These are phyloP conservation scores for Coniochaeta sp. DNA, from an alignment of 2,329 filamentous ascomycete genomes.

Conservation along the genomic window DNA sequence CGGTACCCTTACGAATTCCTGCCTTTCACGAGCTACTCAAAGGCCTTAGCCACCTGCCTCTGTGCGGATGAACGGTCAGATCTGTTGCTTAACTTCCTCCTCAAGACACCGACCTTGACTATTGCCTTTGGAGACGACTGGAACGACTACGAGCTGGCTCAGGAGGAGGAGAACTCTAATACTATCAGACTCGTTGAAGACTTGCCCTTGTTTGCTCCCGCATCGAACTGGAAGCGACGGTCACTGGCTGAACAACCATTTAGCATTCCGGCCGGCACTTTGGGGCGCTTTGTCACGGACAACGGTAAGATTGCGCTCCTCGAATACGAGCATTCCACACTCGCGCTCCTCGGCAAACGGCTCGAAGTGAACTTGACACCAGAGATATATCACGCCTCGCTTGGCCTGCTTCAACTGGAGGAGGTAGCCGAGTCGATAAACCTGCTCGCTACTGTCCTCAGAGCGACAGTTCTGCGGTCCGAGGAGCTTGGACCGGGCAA, in stretches of 20 bases:
- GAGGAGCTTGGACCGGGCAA: constrained; percentile 10
- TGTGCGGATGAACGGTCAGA: constrained; percentile 26
- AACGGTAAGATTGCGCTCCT: constrained; percentile 67
- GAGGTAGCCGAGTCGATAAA: constrained; percentile 67
- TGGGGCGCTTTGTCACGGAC: constrained; percentile 69
- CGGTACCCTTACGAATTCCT: constrained; percentile 82
- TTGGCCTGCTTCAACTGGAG: constrained; percentile 48
- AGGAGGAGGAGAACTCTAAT: constrained; percentile 82
- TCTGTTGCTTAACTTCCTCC: constrained; percentile 55
- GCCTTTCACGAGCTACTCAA: constrained; percentile 68
- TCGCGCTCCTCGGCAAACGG: constrained; percentile 72
- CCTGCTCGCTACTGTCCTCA: constrained; percentile 64
- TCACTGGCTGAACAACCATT: constrained; percentile 43
- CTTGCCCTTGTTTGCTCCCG: constrained; percentile 53
- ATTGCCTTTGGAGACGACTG: constrained; percentile 68
- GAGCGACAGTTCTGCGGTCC: constrained; percentile 35
- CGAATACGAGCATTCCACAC: constrained; percentile 71
- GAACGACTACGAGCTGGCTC: constrained; percentile 65
- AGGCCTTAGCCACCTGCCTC: constrained; percentile 50
- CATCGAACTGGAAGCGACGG: constrained; percentile 35
- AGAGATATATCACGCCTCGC: constrained; percentile 42
- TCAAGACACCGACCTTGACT: constrained; percentile 66
- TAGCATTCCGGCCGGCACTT: constrained; percentile 56
- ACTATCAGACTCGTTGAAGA: constrained; percentile 61
- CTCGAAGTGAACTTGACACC: constrained; percentile 60